These are phyloP conservation scores for Exobasidium rhododendri DNA, from an alignment of 1,284 basidiomycete genomes.

Conservation along the genomic window DNA sequence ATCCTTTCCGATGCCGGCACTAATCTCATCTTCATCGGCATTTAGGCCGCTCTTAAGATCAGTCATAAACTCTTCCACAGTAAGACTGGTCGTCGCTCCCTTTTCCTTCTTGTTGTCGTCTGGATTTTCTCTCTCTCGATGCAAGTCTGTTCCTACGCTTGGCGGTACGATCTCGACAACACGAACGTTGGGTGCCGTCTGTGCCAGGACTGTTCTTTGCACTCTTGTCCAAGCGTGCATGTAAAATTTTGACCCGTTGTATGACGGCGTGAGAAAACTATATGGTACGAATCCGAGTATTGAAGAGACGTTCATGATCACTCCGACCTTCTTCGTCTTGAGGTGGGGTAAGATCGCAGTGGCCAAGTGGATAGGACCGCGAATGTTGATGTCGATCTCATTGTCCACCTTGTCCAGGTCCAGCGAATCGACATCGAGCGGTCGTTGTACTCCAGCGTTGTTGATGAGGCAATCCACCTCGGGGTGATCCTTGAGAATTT, in stretches of 20 bases:
- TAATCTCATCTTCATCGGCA: conserved; percentile 39
- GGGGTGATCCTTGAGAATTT: conserved; percentile 53
- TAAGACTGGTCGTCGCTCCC: conserved; percentile 31
- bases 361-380: conserved; percentile 45
- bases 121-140: conserved; percentile 38
- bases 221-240: conserved; percentile 46
- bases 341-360: conserved; percentile 43
- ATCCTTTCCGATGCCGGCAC: conserved; percentile 33
- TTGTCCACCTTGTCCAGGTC: conserved; percentile 42
- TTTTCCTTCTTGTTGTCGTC: conserved; percentile 50
- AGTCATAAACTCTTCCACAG: conserved; percentile 46
- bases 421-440: conserved; percentile 41
- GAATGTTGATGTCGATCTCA: conserved; percentile 43
- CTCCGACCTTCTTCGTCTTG: conserved; percentile 33
- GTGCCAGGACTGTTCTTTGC: conserved; percentile 36
- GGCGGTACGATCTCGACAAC: conserved; percentile 50
- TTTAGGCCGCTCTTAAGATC: conserved; percentile 33
- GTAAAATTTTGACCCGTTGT: conserved; percentile 41
- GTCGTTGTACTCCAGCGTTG: conserved; percentile 56
- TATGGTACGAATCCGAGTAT: conserved; percentile 44
- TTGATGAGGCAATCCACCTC: conserved; percentile 57
- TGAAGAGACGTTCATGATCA: conserved; percentile 45
- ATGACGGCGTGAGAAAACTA: conserved; percentile 35
- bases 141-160: conserved; percentile 41
- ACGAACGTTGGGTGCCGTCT: conserved; percentile 26